Percentiles rank a stretch among this genome's conserved stretches.
Evolutionary conservation across 2,329 filamentous ascomycete species (phyloP).

Genomic region (Rhynchosporium agropyri): DNA sequence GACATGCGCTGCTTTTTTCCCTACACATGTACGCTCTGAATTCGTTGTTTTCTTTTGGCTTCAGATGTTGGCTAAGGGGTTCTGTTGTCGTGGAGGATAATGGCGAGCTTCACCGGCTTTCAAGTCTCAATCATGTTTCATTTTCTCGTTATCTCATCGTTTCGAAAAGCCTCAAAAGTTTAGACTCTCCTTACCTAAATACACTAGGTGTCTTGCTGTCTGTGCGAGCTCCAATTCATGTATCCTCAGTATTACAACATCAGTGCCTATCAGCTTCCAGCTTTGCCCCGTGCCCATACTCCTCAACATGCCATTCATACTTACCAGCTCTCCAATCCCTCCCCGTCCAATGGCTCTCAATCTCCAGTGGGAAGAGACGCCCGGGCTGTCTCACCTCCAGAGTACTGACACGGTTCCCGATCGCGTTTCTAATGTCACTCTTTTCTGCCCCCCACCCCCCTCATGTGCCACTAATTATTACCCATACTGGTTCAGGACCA

Average conservation of each 20-base stretch:
- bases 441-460: not conserved
- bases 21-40: constrained; percentile 36
- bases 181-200: constrained; percentile 35
- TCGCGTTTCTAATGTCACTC: too few species aligned
- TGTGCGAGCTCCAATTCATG: constrained; percentile 34
- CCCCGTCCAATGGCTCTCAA: not conserved
- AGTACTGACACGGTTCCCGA: not conserved
- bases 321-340: not conserved
- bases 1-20: constrained; percentile 33
- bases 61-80: constrained; percentile 23
- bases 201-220: constrained; percentile 30
- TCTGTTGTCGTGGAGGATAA: constrained; percentile 23
- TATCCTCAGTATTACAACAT: constrained; percentile 22
- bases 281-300: constrained; percentile 4
- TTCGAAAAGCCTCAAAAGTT: constrained; percentile 37
- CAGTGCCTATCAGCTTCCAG: constrained; percentile 18
- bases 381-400: not conserved
- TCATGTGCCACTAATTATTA: not conserved
- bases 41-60: constrained; percentile 30
- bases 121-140: constrained; percentile 26
- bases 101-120: constrained; percentile 23
- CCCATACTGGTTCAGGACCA: constrained; percentile 3
- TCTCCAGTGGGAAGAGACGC: not conserved
- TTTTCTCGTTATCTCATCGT: constrained; percentile 30
- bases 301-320: not conserved